Evolutionary conservation across 2,329 filamentous ascomycete genomes (phyloP).

Genomic region (Arthrobotrys iridis): DNA sequence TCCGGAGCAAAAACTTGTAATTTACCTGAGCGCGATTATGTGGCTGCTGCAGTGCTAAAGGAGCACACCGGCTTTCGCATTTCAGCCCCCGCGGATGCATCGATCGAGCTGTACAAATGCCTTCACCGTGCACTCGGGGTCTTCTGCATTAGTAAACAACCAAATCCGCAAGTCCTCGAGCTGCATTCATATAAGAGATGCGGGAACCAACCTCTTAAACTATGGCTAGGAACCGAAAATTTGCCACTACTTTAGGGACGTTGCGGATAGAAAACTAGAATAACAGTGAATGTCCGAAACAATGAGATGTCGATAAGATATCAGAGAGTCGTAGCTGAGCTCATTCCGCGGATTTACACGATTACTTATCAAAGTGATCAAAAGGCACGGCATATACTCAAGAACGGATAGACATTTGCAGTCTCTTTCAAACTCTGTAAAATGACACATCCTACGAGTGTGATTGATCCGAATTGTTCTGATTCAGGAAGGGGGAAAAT

Average conservation of each 20-base stretch:
- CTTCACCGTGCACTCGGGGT: background rate
- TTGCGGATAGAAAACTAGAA: background rate
- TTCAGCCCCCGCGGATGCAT: background rate
- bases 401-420: constrained; percentile 24
- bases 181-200: background rate
- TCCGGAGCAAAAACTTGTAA: constrained; percentile 2
- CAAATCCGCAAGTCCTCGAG: background rate
- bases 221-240: too few species aligned
- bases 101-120: background rate
- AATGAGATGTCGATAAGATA: constrained; percentile 1
- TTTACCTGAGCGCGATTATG: background rate
- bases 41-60: background rate
- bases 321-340: too few species aligned
- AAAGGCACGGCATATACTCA: background rate
- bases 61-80: background rate
- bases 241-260: background rate
- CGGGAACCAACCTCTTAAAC: background rate
- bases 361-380: background rate
- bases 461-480: constrained; percentile 13
- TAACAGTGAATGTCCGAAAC: background rate
- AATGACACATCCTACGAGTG: background rate
- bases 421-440: too few species aligned
- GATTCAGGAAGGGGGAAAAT: background rate
- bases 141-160: background rate
- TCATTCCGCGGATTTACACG: too few species aligned